Base-by-base conservation (phyloP, 805 yeast genomes). In the Blastobotrys terrestris region DNA sequence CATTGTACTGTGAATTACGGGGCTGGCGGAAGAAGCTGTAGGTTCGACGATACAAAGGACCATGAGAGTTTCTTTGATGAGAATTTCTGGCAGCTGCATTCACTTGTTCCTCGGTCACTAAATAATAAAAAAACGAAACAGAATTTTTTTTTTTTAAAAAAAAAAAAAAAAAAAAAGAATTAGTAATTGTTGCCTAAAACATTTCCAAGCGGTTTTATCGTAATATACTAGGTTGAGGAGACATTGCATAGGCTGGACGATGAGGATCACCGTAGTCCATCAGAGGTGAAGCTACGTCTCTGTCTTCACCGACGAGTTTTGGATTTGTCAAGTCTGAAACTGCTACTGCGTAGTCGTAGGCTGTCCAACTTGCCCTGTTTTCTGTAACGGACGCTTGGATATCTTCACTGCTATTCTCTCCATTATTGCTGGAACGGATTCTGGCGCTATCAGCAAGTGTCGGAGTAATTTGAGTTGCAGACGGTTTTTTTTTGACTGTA, bases 201-300 rank as follows among this genome's bases (percentile, higher is more conserved):
- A n/a, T n/a, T n/a, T n/a, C n/a, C n/a, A n/a, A n/a, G n/a, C n/a
- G n/a, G n/a, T n/a, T n/a, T n/a, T n/a, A n/a, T 26, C 8, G 43
- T 40, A n/a, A 5, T 8, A 43, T 15, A 20, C n/a, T 26, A 18
- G 45, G 45, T 43, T 15, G 21, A 13, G 48, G 21, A 21, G 31
- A 13, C 20, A 19, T 16, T 19, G 15, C 44, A 18, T 47, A 51
- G 3, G 47, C 51, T 7, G 54, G 51, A 5, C 31, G 54, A 7
- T 50, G 50, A 41, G 54, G 54, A 13, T 39, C 44, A 8, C 47
- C 19, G 41, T 51, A 51, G 41, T 51, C 54, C 3, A 47, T 26
- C 18, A 15, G 45, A 15, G n/a, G 16, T 5, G 45, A 43, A 18
- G 45, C 45, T 14, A 35, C 44, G 31, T 47, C 50, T 7, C 19